Base-by-base conservation (phyloP, 2,329 filamentous ascomycete genomes). In the Fusarium longipes region DNA sequence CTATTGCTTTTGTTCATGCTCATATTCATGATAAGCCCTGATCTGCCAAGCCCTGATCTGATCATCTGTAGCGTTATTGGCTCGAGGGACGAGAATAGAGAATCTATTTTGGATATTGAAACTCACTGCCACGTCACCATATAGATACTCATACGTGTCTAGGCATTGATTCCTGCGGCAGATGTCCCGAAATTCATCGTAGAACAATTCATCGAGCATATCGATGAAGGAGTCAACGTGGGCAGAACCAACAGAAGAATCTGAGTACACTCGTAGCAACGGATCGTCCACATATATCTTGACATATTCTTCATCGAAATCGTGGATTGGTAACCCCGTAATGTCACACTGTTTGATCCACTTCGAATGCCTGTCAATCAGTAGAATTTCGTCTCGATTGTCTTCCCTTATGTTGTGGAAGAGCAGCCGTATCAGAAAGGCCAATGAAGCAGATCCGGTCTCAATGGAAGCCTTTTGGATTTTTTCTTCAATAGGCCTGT, bases 381-480 rank as follows among this genome's bases (percentile, higher is more conserved):
- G 20, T 14, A 3, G 22, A 5, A 14, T 33, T 22, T 35, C 17
- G 3, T 8, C 8, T 3, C n/a, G 20, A 7, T 5, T 6, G 9
- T 2, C 5, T 2, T 8, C 8, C 1, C 44, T 6, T 8, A 25
- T 12, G 4, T 10, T 11, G 1, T 17, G 5, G 20, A 33, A 48
- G 5, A 48, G 30, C 5, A 15, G 18, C 20, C 8, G 2, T 10
- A 48, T 11, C 8, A 35, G 5, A 14, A 48, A 35, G 5, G 15
- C 14, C 11, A 48, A n/a, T 2, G 30, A 25, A 8, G 11, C 44
- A 4, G 44, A 22, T 9, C 25, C 8, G 17, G 33, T 22, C 6
- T 35, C 4, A 4, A 10, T 18, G 5, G 6, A 15, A 8, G 6
- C 9, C 1, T 3, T 6, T 5, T 2, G 2, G 5, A 2, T 8